Evolutionary conservation across 805 yeast species (phyloP).

Genomic region (Starmerella apis): DNA sequence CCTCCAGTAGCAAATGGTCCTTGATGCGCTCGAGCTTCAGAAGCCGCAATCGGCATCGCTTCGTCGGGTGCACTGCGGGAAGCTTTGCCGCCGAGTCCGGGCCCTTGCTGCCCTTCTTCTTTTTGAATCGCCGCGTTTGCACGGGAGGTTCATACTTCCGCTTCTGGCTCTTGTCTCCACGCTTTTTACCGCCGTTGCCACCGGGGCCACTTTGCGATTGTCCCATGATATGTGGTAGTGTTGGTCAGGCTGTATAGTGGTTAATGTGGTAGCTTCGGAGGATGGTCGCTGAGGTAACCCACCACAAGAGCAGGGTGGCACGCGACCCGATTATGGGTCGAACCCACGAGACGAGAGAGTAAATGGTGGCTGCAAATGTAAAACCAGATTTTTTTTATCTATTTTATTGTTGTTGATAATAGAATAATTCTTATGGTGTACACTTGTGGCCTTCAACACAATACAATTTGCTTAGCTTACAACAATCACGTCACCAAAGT

Average conservation of each 20-base stretch:
- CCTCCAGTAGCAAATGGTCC: conserved; percentile 88
- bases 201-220: conserved; percentile 27
- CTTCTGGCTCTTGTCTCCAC: conserved; percentile 56
- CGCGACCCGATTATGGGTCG: background rate
- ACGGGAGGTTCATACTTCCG: conserved; percentile 85
- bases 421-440: too few species aligned
- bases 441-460: too few species aligned
- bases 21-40: conserved; percentile 91
- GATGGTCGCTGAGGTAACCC: conserved; percentile 8
- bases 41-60: conserved; percentile 84
- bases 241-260: background rate
- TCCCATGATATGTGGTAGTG: conserved; percentile 22
- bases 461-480: too few species aligned
- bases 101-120: conserved; percentile 72
- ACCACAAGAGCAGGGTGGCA: background rate
- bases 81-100: conserved; percentile 83
- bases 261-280: background rate
- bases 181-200: conserved; percentile 25
- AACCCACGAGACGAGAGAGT: too few species aligned
- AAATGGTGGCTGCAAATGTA: too few species aligned
- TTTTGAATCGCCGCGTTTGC: conserved; percentile 73
- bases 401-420: too few species aligned
- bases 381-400: too few species aligned
- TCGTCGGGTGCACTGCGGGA: conserved; percentile 81
- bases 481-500: too few species aligned